These are phyloP conservation scores for Ceratobasidium sp. DNA, from an alignment of 1,284 basidiomycete genomes.

Conservation along the genomic window DNA sequence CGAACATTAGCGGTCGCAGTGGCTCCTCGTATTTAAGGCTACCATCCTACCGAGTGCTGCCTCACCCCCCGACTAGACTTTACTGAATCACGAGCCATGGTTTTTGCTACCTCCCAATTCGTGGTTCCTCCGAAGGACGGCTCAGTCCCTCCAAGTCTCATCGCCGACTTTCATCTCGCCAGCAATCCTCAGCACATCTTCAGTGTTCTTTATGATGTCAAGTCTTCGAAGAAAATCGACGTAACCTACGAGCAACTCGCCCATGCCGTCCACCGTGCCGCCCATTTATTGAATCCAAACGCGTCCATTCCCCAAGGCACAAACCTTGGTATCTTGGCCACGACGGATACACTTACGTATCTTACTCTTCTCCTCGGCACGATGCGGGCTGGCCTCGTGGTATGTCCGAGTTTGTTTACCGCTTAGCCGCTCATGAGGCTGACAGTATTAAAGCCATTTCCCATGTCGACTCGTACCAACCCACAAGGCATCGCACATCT, in stretches of 20 bases:
- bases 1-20: too few species aligned
- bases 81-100: not conserved
- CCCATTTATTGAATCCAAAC: constrained; percentile 1
- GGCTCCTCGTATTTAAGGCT: too few species aligned
- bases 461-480: constrained; percentile 2
- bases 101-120: not conserved
- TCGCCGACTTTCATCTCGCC: constrained; percentile 15
- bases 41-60: too few species aligned
- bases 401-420: not conserved
- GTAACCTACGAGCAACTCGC: constrained; percentile 15
- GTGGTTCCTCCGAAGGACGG: constrained; percentile 1
- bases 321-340: not conserved
- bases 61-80: too few species aligned
- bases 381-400: not conserved
- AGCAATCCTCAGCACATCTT: constrained; percentile 10
- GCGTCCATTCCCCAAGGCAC: constrained; percentile 5
- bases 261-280: not conserved
- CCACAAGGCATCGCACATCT: constrained; percentile 14
- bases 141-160: constrained; percentile 2
- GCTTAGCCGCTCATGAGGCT: not conserved
- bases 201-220: constrained; percentile 13
- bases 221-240: not conserved
- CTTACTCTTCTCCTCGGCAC: not conserved
- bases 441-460: not conserved
- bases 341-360: not conserved